Evolutionary conservation across 2,329 filamentous ascomycete species (phyloP).

Genomic region (Shiraia sp.): DNA sequence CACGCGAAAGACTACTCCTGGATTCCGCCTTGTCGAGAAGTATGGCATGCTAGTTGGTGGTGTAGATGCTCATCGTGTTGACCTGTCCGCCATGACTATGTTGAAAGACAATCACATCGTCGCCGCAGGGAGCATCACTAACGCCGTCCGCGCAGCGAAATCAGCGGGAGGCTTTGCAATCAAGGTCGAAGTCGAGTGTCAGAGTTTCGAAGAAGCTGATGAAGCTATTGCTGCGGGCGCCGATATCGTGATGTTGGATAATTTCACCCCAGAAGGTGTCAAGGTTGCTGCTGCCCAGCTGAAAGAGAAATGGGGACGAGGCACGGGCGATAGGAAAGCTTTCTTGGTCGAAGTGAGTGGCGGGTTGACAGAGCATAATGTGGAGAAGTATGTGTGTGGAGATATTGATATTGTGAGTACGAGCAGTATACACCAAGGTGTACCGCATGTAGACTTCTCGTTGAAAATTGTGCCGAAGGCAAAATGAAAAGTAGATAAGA

Average conservation of each 20-base stretch:
- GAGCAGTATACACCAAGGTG: constrained; percentile 94
- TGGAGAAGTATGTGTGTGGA: constrained; percentile 73
- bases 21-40: constrained; percentile 94
- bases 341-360: constrained; percentile 90
- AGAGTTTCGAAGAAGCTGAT: constrained; percentile 83
- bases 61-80: constrained; percentile 88
- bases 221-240: constrained; percentile 89
- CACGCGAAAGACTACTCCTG: constrained; percentile 95
- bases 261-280: constrained; percentile 82
- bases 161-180: constrained; percentile 84
- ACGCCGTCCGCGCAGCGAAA: constrained; percentile 83
- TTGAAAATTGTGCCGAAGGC: constrained; percentile 73
- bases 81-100: constrained; percentile 92
- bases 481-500: constrained; percentile 7
- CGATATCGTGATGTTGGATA: constrained; percentile 97
- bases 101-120: constrained; percentile 99
- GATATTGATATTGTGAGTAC: constrained; percentile 97
- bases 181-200: constrained; percentile 96
- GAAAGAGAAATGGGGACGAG: constrained; percentile 75
- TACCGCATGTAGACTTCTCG: constrained; percentile 92
- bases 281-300: constrained; percentile 73
- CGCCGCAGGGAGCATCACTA: constrained; percentile 80
- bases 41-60: constrained; percentile 96
- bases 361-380: constrained; percentile 83
- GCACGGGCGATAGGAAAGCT: constrained; percentile 62